Conservation (phyloP, 306 rosid species). For the Cucurbita maxima region DNA sequence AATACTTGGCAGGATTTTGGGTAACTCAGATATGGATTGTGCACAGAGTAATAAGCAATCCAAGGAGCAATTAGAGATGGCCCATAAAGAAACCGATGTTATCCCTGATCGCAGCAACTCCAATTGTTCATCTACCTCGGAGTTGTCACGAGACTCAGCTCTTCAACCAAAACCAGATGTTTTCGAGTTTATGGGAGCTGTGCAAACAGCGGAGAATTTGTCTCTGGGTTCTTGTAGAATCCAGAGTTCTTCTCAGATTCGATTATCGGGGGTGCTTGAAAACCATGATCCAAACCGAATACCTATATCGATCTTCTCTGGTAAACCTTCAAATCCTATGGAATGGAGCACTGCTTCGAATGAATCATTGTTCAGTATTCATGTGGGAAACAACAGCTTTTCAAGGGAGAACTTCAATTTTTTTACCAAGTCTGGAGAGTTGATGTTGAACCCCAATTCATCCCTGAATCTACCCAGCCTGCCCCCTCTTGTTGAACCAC, state of each 20-base stretch:
- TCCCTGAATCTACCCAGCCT: neutral
- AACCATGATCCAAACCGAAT: conserved; percentile 7
- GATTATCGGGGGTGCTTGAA: neutral
- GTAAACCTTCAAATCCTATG: conserved; percentile 9
- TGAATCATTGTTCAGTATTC: conserved; percentile 14
- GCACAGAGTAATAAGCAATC: neutral
- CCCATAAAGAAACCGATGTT: neutral
- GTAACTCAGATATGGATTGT: neutral
- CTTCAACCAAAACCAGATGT: neutral
- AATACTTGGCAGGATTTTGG: neutral
- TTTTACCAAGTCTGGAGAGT: conserved; percentile 6
- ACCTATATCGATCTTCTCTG: conserved; percentile 3
- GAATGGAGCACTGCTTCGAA: conserved; percentile 15
- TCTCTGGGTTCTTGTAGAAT: neutral
- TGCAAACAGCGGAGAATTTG: neutral
- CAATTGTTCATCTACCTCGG: neutral
- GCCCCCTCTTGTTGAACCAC: neutral
- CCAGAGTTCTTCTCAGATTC: neutral
- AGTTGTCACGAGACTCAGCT: neutral
- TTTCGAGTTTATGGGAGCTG: neutral
- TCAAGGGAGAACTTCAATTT: conserved; percentile 11
- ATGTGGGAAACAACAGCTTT: conserved; percentile 13
- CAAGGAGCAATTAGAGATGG: neutral
- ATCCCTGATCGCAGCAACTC: neutral
- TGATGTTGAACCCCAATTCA: neutral